Evolutionary conservation across 257 asterid genomes (phyloP).

Genomic region (Solanum pimpinellifolium): DNA sequence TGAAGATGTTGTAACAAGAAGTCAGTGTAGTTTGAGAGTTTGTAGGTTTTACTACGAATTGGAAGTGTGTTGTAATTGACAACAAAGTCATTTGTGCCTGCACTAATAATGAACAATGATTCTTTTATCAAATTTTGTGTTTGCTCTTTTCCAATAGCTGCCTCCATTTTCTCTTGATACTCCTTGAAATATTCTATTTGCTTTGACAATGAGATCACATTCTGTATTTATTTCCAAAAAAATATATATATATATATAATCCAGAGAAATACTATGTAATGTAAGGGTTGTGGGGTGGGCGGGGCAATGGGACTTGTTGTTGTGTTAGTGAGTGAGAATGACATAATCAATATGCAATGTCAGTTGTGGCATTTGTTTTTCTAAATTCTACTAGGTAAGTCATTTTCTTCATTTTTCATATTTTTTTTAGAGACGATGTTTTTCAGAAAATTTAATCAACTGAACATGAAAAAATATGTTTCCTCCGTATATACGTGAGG

Average conservation of each 20-base stretch:
- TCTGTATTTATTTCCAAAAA: conserved; percentile 14
- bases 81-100: conserved; percentile 77
- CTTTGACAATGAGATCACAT: conserved; percentile 35
- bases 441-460: background rate
- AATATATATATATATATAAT: background rate
- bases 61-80: conserved; percentile 50
- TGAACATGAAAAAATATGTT: background rate
- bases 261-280: background rate
- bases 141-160: conserved; percentile 33
- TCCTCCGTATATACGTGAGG: background rate
- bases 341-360: background rate
- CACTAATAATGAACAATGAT: conserved; percentile 49
- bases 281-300: background rate
- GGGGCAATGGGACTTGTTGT: background rate
- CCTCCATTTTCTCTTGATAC: conserved; percentile 27
- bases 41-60: conserved; percentile 35
- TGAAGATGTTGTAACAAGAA: conserved; percentile 25
- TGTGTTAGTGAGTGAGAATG: background rate
- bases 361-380: background rate
- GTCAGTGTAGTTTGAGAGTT: conserved; percentile 28
- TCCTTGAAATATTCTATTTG: conserved; percentile 48
- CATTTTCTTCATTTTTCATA: too few relatives aligned
- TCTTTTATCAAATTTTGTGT: conserved; percentile 23
- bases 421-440: background rate
- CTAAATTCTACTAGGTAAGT: too few relatives aligned